These are phyloP conservation scores for Candida tammaniensis DNA, from an alignment of 805 yeast species.

Conservation along the genomic window DNA sequence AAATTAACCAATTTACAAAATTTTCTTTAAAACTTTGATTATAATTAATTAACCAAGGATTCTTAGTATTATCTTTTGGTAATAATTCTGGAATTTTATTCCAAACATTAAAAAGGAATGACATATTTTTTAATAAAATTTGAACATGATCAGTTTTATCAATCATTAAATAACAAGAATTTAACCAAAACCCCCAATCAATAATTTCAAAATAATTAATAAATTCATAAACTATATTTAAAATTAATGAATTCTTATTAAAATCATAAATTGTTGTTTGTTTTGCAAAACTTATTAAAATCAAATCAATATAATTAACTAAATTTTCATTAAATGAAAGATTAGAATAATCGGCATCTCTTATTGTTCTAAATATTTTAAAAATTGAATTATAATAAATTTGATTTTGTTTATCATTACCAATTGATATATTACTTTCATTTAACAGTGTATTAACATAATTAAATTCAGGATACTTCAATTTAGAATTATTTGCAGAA, in stretches of 20 bases:
- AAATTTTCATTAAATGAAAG: conserved; percentile 2
- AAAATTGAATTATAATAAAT: conserved; percentile 37
- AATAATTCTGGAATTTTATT: conserved; percentile 50
- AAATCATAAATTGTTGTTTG: conserved; percentile 35
- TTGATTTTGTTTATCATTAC: conserved; percentile 26
- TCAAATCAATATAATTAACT: conserved; percentile 26
- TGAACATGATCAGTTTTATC: conserved; percentile 56
- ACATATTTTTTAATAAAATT: conserved; percentile 59
- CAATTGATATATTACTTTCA: neutral
- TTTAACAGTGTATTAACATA: neutral
- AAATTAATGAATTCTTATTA: conserved; percentile 35
- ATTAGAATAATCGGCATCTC: conserved; percentile 30
- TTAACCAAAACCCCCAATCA: conserved; percentile 79
- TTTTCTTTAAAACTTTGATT: conserved; percentile 46
- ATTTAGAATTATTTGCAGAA: conserved; percentile 14
- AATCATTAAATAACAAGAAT: conserved; percentile 57
- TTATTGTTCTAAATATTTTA: conserved; percentile 36
- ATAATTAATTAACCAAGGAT: conserved; percentile 38
- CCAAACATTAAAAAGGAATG: conserved; percentile 74
- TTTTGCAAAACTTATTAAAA: conserved; percentile 34
- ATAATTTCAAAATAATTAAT: conserved; percentile 36
- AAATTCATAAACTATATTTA: conserved; percentile 41
- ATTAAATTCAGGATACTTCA: conserved; percentile 10
- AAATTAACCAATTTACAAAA: conserved; percentile 53
- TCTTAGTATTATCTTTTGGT: conserved; percentile 4